A percentile compares a stretch with the other conserved stretches of the same genome.
Evolutionary conservation across 148 eudicot species (phyloP).

Genomic region (Rhododendron simsii): DNA sequence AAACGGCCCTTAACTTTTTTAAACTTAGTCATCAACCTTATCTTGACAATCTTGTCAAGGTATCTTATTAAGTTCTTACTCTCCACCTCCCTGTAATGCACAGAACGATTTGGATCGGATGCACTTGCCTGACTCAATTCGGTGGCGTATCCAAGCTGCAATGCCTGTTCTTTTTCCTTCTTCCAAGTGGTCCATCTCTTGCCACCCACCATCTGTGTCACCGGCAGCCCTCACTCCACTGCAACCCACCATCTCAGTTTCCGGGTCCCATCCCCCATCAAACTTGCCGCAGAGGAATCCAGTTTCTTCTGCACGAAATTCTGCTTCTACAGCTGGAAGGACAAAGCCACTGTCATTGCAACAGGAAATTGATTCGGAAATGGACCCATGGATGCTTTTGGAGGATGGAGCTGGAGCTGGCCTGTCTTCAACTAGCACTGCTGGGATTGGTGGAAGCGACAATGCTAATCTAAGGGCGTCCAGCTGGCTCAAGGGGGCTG

Average conservation of each 20-base stretch:
- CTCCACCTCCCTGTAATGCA: slow-evolving; percentile 8
- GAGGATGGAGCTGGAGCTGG: slow-evolving; percentile 87
- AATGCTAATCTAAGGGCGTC: slow-evolving; percentile 69
- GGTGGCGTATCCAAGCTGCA: slow-evolving; percentile 86
- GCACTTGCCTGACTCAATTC: slow-evolving; percentile 70
- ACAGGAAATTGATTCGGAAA: slow-evolving; percentile 54
- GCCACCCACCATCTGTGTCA: slow-evolving; percentile 64
- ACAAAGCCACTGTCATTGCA: slow-evolving; percentile 41
- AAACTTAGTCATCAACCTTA: neutral
- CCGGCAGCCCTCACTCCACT: slow-evolving; percentile 51
- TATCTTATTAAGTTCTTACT: neutral
- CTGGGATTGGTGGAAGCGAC: slow-evolving; percentile 52
- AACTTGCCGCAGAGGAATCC: slow-evolving; percentile 35
- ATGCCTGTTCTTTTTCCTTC: slow-evolving; percentile 67
- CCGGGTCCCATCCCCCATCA: slow-evolving; percentile 29
- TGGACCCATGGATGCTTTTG: slow-evolving; percentile 88
- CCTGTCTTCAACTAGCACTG: slow-evolving; percentile 44
- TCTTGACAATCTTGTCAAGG: neutral
- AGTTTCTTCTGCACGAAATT: slow-evolving; percentile 31
- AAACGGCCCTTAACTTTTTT: neutral
- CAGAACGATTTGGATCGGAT: slow-evolving; percentile 86
- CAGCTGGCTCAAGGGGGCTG: slow-evolving; percentile 84
- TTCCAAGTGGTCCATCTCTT: slow-evolving; percentile 40
- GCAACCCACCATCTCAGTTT: slow-evolving; percentile 41
- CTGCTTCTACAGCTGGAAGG: slow-evolving; percentile 38